phyloP scores from a whole-genome alignment of 2,329 filamentous ascomycete genomes.

The Talaromyces sp. region DNA sequence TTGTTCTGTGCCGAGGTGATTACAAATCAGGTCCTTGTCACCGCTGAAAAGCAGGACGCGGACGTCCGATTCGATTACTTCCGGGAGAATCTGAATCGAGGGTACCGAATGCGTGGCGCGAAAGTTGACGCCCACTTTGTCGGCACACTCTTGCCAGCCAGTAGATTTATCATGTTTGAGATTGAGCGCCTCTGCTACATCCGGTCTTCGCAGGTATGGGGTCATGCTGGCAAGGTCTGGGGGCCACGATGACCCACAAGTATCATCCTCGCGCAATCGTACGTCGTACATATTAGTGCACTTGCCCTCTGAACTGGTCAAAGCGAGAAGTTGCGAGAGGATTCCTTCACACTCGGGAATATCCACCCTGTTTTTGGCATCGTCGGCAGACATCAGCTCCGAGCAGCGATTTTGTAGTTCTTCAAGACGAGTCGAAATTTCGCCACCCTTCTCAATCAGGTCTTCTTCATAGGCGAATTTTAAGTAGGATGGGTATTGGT shows the following conservation, averaged over 20 bases:
- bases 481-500: slow-evolving; percentile 87
- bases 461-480: slow-evolving; percentile 73
- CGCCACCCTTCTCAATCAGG: slow-evolving; percentile 63
- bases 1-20: slow-evolving; percentile 88
- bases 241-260: slow-evolving; percentile 98
- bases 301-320: slow-evolving; percentile 54
- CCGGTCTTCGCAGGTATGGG: slow-evolving; percentile 76
- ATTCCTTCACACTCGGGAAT: slow-evolving; percentile 69
- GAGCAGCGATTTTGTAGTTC: slow-evolving; percentile 65
- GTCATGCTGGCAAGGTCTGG: slow-evolving; percentile 73
- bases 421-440: slow-evolving; percentile 61
- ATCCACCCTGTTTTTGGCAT: slow-evolving; percentile 60
- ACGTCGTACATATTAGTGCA: slow-evolving; percentile 98
- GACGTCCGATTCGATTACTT: slow-evolving; percentile 65
- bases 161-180: slow-evolving; percentile 75
- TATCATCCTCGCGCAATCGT: slow-evolving; percentile 66
- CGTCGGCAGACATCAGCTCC: slow-evolving; percentile 54
- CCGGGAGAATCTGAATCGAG: slow-evolving; percentile 68
- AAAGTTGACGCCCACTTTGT: slow-evolving; percentile 70
- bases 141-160: slow-evolving; percentile 88
- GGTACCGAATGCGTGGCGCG: slow-evolving; percentile 65
- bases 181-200: slow-evolving; percentile 76
- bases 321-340: slow-evolving; percentile 64
- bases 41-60: slow-evolving; percentile 87
- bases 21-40: slow-evolving; percentile 92